Conservation (phyloP, 306 rosid genomes). For the Cicer yamashitae region DNA sequence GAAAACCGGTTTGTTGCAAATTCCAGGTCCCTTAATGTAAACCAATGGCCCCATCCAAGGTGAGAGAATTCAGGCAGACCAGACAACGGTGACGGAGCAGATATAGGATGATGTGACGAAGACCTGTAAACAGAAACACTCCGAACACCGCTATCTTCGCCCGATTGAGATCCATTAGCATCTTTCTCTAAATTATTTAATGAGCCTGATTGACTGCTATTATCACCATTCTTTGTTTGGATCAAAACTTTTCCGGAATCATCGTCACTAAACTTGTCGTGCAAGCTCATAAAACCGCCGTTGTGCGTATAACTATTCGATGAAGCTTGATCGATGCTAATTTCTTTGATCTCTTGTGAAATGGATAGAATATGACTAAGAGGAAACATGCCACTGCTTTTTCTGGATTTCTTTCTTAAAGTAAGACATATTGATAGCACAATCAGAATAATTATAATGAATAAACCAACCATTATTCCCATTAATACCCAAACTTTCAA, state of each 20-base stretch:
- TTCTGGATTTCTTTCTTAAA: constrained; percentile 68
- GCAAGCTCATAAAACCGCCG: constrained; percentile 50
- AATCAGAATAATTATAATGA: constrained; percentile 69
- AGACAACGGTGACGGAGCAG: constrained; percentile 67
- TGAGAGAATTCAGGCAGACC: constrained; percentile 68
- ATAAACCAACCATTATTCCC: constrained; percentile 66
- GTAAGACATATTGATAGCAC: constrained; percentile 73
- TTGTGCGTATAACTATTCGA: constrained; percentile 51
- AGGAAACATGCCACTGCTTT: constrained; percentile 58
- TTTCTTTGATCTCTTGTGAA: constrained; percentile 81
- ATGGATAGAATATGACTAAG: constrained; percentile 58
- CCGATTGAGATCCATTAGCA: constrained; percentile 61
- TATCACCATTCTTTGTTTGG: constrained; percentile 63
- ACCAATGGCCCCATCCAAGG: constrained; percentile 93
- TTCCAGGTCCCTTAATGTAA: constrained; percentile 85
- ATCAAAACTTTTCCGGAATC: constrained; percentile 68
- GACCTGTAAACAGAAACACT: constrained; percentile 48
- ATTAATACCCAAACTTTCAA: constrained; percentile 78
- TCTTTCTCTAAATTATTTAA: constrained; percentile 64
- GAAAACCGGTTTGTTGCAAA: constrained; percentile 80
- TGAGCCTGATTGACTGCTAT: constrained; percentile 71
- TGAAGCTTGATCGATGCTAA: constrained; percentile 74
- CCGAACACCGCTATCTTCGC: constrained; percentile 59
- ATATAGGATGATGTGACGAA: constrained; percentile 58
- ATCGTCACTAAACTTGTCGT: constrained; percentile 58